These are phyloP conservation scores for Emergomyces africanus DNA, from an alignment of 2,329 filamentous ascomycete species.

Conservation along the genomic window DNA sequence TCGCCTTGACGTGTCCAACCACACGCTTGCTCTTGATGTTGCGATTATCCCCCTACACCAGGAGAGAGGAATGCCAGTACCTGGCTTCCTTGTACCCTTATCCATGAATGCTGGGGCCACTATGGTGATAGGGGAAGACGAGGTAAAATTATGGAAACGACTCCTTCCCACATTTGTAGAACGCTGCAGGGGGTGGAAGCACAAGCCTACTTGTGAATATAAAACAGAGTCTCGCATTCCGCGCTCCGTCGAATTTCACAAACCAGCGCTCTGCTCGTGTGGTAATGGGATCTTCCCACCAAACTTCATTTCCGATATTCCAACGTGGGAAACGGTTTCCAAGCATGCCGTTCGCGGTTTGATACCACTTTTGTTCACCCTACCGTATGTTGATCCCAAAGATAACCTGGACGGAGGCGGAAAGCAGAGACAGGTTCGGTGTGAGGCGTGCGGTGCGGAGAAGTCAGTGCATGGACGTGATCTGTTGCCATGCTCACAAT, in stretches of 20 bases:
- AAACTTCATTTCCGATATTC: slow-evolving; percentile 9
- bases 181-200: slow-evolving; percentile 29
- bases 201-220: slow-evolving; percentile 23
- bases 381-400: slow-evolving; percentile 16
- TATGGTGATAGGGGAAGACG: slow-evolving; percentile 15
- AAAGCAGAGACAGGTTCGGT: slow-evolving; percentile 2
- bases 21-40: slow-evolving; percentile 18
- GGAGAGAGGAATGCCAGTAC: slow-evolving; percentile 2
- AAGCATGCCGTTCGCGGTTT: slow-evolving; percentile 19
- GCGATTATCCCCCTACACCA: slow-evolving; percentile 20
- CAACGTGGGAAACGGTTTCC: slow-evolving; percentile 13
- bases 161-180: slow-evolving; percentile 22
- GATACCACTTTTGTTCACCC: slow-evolving; percentile 20
- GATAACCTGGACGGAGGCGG: background rate
- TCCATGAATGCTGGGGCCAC: background rate
- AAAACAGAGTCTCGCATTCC: slow-evolving; percentile 11
- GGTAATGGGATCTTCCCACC: slow-evolving; percentile 18
- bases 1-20: slow-evolving; percentile 19
- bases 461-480: slow-evolving; percentile 12
- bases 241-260: slow-evolving; percentile 13
- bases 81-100: slow-evolving; percentile 3
- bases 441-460: slow-evolving; percentile 8
- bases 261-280: slow-evolving; percentile 22
- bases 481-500: slow-evolving; percentile 36
- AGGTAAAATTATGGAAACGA: slow-evolving; percentile 21